A percentile compares a stretch with the other conserved stretches of the same genome.
These are phyloP conservation scores for Rhizopogon sp. DNA, from an alignment of 768 basidiomycete species.

Conservation along the genomic window DNA sequence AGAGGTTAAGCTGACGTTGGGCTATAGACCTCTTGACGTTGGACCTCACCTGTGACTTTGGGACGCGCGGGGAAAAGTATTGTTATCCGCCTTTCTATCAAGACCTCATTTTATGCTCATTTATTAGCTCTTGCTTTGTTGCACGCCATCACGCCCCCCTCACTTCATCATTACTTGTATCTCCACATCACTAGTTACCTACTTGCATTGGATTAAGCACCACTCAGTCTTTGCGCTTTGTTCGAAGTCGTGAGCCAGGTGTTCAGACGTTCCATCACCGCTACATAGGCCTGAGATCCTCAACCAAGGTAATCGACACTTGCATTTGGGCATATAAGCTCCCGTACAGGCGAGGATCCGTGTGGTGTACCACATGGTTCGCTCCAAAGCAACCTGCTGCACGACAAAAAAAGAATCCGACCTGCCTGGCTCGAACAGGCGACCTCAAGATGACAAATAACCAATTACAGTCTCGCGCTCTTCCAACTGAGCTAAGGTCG, in stretches of 20 bases:
- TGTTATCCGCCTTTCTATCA: background rate
- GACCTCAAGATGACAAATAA: slow-evolving; percentile 42
- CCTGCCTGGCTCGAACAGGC: slow-evolving; percentile 62
- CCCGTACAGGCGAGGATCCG: too few species aligned
- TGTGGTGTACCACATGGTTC: too few species aligned
- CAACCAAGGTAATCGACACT: too few species aligned
- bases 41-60: background rate
- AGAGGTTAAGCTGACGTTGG: slow-evolving; percentile 2
- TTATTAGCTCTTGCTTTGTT: slow-evolving; percentile 9
- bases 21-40: background rate
- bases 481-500: slow-evolving; percentile 50
- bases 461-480: slow-evolving; percentile 46
- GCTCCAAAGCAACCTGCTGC: too few species aligned
- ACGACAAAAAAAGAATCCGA: slow-evolving; percentile 30
- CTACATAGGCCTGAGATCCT: too few species aligned
- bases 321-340: too few species aligned
- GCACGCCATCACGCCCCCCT: slow-evolving; percentile 9
- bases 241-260: background rate
- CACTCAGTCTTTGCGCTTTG: background rate
- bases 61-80: background rate
- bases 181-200: background rate
- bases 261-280: too few species aligned
- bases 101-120: background rate
- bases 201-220: background rate
- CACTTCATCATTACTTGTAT: slow-evolving; percentile 5